Conservation (phyloP, 768 basidiomycete genomes). For the Serendipita sp. region DNA sequence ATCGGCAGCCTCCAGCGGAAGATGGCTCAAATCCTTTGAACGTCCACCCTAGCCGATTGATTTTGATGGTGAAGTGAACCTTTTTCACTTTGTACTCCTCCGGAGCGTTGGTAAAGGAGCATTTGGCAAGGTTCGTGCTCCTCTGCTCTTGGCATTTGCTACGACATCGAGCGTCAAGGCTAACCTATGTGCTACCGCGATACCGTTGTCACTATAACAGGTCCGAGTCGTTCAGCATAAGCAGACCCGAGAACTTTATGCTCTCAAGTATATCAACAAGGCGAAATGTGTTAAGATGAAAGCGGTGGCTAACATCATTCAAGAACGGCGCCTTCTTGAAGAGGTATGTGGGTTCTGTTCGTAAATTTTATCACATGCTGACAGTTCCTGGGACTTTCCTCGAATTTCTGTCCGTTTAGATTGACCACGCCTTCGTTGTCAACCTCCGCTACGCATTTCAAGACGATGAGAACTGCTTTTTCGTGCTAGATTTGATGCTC, state of each 20-base stretch:
- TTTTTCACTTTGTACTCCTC: slow-evolving; percentile 94
- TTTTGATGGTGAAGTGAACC: slow-evolving; percentile 34
- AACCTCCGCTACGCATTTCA: slow-evolving; percentile 94
- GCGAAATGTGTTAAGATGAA: slow-evolving; percentile 78
- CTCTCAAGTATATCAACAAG: slow-evolving; percentile 98
- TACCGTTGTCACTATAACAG: slow-evolving; percentile 24
- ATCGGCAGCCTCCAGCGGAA: background rate
- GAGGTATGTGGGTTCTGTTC: slow-evolving; percentile 40
- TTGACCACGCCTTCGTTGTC: slow-evolving; percentile 90
- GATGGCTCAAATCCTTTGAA: background rate
- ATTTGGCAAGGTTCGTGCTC: slow-evolving; percentile 73
- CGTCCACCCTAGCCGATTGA: background rate
- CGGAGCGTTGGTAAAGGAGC: slow-evolving; percentile 93
- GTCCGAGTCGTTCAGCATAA: slow-evolving; percentile 97
- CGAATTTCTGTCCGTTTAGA: slow-evolving; percentile 29
- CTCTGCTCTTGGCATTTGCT: background rate
- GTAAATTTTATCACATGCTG: slow-evolving; percentile 3
- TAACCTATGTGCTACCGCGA: background rate
- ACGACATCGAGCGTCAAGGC: background rate
- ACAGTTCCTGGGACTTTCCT: slow-evolving; percentile 13
- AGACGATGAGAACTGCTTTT: slow-evolving; percentile 97
- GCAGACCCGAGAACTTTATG: slow-evolving; percentile 77
- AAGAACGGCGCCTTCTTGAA: slow-evolving; percentile 82
- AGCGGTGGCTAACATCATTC: slow-evolving; percentile 83
- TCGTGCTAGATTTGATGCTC: slow-evolving; percentile 92